Evolutionary conservation across 345 rosid genomes (phyloP), one percentile per base, ranked within the genome.

Genomic region (Iberis pinnata): DNA sequence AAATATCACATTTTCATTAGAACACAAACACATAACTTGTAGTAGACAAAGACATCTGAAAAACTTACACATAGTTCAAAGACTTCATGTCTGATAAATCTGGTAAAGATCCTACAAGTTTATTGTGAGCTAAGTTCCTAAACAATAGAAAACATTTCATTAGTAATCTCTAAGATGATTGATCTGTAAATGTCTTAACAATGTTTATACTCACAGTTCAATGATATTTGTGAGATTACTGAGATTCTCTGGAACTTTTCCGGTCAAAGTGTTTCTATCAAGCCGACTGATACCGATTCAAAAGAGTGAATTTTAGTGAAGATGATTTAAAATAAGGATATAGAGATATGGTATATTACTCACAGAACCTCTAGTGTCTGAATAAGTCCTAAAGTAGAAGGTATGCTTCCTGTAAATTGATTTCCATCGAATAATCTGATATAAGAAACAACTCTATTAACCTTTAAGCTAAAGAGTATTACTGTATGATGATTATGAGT

Each of bases 281-380:
- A 88, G 96, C 45, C 96, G 96, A n/a, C 98, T 88, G 89, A 45
- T 55, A 54, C 38, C 69, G 60, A 76, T 51, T 16, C 56, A 53
- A 60, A 29, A 9, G 48, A 22, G 27, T 15, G 61, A 18, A 56
- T 19, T 10, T n/a, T 52, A 20, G 38, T 10, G 32, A 27, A 31
- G 38, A 49, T 12, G 5, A 8, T 9, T 41, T 24, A 43, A 53
- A 54, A 49, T 8, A 52, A 20, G 24, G 22, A 50, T 17, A 20
- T 1, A 26, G n/a, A 29, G 18, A 17, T 18, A 16, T 37, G 18
- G 13, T 44, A 40, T 46, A 56, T 53, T 16, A 92, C 98, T 92
- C 78, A 92, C 96, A 88, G 90, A 83, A 79, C 95, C 75, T 92
- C 98, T 25, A 92, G 95, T 12, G 89, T 80, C 79, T 72, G 81